Percentiles rank a stretch among this genome's conserved stretches.
These are phyloP conservation scores for Macadamia integrifolia DNA, from an alignment of 164 flowering plant species.

Conservation along the genomic window DNA sequence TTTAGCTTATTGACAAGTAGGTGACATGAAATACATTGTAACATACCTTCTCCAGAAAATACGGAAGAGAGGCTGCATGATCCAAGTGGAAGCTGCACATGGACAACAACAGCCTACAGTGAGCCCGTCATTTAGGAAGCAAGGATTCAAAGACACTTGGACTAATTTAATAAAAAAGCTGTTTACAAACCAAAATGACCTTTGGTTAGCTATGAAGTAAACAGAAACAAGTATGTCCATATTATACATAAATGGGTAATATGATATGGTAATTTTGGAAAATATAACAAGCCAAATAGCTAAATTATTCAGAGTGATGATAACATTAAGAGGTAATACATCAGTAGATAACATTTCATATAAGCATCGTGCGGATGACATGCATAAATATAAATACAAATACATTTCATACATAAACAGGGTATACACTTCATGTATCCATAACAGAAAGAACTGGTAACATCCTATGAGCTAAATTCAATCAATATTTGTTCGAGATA, in stretches of 20 bases:
- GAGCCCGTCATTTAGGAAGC: background rate
- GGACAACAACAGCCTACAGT: constrained; percentile 8
- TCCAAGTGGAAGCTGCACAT: constrained; percentile 91
- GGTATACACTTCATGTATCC: background rate
- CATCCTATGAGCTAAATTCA: constrained; percentile 41
- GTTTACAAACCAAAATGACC: too few relatives aligned
- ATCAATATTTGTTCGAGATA: background rate
- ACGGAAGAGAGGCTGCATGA: constrained; percentile 97
- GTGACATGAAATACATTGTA: background rate
- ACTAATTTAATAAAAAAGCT: background rate
- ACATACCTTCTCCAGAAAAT: constrained; percentile 86
- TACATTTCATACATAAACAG: background rate
- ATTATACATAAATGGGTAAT: background rate
- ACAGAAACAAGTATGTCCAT: background rate
- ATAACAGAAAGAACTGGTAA: background rate
- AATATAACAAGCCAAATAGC: background rate
- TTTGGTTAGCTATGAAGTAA: background rate
- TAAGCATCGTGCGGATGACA: background rate
- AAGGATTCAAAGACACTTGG: background rate
- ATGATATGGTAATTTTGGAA: background rate
- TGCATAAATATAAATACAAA: background rate
- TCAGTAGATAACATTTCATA: background rate
- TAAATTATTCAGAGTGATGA: too few relatives aligned
- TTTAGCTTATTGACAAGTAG: constrained; percentile 2
- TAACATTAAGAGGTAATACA: background rate